Evolutionary conservation across 2,329 filamentous ascomycete genomes (phyloP).

Genomic region (Scytalidium lignicola): DNA sequence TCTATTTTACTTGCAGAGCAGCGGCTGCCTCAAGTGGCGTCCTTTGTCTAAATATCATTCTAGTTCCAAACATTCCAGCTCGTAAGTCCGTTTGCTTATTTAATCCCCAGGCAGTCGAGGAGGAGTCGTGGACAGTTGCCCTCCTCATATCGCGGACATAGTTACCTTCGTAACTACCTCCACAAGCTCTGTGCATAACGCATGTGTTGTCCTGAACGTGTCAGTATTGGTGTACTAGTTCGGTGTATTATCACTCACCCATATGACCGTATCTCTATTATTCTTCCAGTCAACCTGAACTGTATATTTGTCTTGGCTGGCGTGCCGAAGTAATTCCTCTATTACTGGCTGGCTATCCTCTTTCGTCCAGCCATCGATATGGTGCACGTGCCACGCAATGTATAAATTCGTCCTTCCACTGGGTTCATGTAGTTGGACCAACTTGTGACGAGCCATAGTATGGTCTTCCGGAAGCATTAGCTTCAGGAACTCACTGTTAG

Average conservation of each 20-base stretch:
- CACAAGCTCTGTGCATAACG: constrained; percentile 47
- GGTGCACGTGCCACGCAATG: constrained; percentile 47
- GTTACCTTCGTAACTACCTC: constrained; percentile 42
- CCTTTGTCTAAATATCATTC: too few species aligned
- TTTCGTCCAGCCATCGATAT: constrained; percentile 38
- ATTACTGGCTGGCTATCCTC: constrained; percentile 30
- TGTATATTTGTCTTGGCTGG: constrained; percentile 41
- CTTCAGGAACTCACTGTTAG: constrained; percentile 36
- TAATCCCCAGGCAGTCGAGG: constrained; percentile 36
- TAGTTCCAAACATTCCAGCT: too few species aligned
- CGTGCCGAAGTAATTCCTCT: constrained; percentile 39
- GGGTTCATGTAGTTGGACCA: constrained; percentile 47
- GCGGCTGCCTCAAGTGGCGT: too few species aligned
- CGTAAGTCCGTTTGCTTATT: constrained; percentile 27
- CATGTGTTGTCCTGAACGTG: constrained; percentile 45
- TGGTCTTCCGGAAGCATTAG: constrained; percentile 32
- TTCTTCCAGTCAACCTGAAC: constrained; percentile 43
- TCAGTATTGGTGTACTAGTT: too few species aligned
- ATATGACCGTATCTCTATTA: constrained; percentile 48
- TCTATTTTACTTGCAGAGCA: too few species aligned
- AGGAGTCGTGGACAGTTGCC: constrained; percentile 48
- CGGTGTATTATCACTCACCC: constrained; percentile 30
- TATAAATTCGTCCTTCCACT: constrained; percentile 48
- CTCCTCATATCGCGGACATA: constrained; percentile 49
- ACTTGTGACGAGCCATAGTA: constrained; percentile 34